A percentile compares a stretch with the other conserved stretches of the same genome.
These are phyloP conservation scores for Fusarium sp. DNA, from an alignment of 2,329 filamentous ascomycete species.

Conservation along the genomic window DNA sequence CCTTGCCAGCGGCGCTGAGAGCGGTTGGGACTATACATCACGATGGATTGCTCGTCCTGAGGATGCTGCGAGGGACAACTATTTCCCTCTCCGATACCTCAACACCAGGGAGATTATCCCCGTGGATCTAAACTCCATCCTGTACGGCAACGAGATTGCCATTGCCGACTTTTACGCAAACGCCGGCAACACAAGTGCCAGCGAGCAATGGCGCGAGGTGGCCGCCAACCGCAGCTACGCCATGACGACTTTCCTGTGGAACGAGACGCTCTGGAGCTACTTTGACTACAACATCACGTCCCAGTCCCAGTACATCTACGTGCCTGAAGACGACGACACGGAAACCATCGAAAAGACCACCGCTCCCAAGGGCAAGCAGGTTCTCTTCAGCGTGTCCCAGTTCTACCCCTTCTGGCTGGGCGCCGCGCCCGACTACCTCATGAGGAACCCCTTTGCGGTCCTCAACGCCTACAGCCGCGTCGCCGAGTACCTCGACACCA, in stretches of 20 bases:
- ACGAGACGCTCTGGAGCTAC: constrained; percentile 70
- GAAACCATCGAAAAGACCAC: constrained; percentile 44
- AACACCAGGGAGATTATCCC: constrained; percentile 70
- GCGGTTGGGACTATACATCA: constrained; percentile 72
- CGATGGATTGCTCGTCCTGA: constrained; percentile 69
- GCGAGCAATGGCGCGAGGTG: constrained; percentile 60
- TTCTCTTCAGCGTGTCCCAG: constrained; percentile 69
- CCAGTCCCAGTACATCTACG: constrained; percentile 65
- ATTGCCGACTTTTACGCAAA: constrained; percentile 67
- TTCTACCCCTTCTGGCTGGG: constrained; percentile 79
- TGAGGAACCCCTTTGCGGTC: constrained; percentile 69
- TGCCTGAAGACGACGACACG: constrained; percentile 60
- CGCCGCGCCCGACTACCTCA: constrained; percentile 68
- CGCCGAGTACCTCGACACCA: constrained; percentile 61
- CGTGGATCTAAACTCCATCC: constrained; percentile 75
- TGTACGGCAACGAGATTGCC: constrained; percentile 73
- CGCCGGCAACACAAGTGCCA: constrained; percentile 63
- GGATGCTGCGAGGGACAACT: constrained; percentile 69
- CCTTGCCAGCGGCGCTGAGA: constrained; percentile 74
- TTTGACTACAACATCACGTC: constrained; percentile 78
- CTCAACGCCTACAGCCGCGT: constrained; percentile 66
- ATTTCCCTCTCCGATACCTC: constrained; percentile 74
- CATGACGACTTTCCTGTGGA: constrained; percentile 75
- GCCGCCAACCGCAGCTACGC: constrained; percentile 68
- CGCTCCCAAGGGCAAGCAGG: constrained; percentile 66